Evolutionary conservation across 768 basidiomycete species (phyloP).

Genomic region (Ramaria sp.): DNA sequence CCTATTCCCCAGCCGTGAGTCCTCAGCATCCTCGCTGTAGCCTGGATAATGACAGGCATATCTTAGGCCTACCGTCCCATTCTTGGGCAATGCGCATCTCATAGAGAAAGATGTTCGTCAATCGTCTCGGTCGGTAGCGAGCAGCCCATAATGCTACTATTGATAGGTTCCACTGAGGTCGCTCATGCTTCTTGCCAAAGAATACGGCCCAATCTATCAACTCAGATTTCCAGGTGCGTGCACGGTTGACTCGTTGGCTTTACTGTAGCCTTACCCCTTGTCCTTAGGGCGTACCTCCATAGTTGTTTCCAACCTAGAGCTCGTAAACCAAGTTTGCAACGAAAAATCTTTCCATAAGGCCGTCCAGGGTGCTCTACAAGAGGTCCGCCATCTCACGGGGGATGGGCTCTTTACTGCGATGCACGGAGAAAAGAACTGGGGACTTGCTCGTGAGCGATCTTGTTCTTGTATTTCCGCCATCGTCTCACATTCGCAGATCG

Average conservation of each 20-base stretch:
- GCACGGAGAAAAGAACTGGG: conserved; percentile 36
- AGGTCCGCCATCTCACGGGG: conserved; percentile 27
- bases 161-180: conserved; percentile 26
- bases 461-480: neutral
- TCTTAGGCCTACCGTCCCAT: conserved; percentile 23
- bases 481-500: conserved; percentile 21
- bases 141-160: conserved; percentile 17
- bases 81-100: conserved; percentile 27
- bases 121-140: conserved; percentile 7
- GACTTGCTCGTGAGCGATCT: conserved; percentile 27
- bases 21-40: too few relatives aligned
- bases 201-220: conserved; percentile 34
- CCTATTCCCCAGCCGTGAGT: too few relatives aligned
- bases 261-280: neutral
- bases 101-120: conserved; percentile 13
- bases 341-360: conserved; percentile 33
- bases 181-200: conserved; percentile 26
- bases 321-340: conserved; percentile 32
- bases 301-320: conserved; percentile 25
- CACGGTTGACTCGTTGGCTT: neutral
- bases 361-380: conserved; percentile 22
- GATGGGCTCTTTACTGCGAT: conserved; percentile 35
- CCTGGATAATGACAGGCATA: too few relatives aligned
- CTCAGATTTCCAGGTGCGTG: conserved; percentile 26
- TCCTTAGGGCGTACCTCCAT: conserved; percentile 16